Conservation (phyloP, 768 basidiomycete genomes). For the Boletellus sp. region DNA sequence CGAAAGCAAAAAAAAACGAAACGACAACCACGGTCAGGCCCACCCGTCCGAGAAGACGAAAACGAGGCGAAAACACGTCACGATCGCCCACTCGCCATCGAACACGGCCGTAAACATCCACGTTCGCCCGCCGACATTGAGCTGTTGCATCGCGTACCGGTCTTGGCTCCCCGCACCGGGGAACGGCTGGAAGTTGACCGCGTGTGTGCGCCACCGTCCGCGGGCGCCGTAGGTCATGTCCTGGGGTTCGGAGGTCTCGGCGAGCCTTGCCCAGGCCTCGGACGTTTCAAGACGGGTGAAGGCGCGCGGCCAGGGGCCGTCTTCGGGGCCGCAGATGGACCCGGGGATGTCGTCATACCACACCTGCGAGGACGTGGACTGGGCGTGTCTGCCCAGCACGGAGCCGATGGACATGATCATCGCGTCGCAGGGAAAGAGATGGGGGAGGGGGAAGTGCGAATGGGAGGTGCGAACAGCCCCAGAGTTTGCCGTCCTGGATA, state of each 20-base stretch:
- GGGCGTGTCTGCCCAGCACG: constrained; percentile 10
- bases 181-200: constrained; percentile 67
- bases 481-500: constrained; percentile 2
- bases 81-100: constrained; percentile 47
- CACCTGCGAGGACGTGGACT: constrained; percentile 36
- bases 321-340: constrained; percentile 57
- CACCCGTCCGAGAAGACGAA: neutral
- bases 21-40: constrained; percentile 1
- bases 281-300: constrained; percentile 49
- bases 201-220: constrained; percentile 47
- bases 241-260: constrained; percentile 50
- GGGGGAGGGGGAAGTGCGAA: neutral
- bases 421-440: constrained; percentile 1
- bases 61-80: neutral
- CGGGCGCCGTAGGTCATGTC: constrained; percentile 36
- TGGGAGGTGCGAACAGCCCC: neutral
- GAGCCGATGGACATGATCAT: constrained; percentile 20
- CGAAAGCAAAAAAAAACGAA: too few relatives aligned
- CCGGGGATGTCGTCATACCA: constrained; percentile 62
- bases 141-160: constrained; percentile 55
- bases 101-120: constrained; percentile 73
- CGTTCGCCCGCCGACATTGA: constrained; percentile 50
- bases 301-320: constrained; percentile 61
- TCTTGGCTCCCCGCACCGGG: constrained; percentile 55
- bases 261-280: constrained; percentile 53